These are phyloP conservation scores for Penicillium crystallinum DNA, from an alignment of 495 filamentous ascomycete genomes.

Conservation along the genomic window DNA sequence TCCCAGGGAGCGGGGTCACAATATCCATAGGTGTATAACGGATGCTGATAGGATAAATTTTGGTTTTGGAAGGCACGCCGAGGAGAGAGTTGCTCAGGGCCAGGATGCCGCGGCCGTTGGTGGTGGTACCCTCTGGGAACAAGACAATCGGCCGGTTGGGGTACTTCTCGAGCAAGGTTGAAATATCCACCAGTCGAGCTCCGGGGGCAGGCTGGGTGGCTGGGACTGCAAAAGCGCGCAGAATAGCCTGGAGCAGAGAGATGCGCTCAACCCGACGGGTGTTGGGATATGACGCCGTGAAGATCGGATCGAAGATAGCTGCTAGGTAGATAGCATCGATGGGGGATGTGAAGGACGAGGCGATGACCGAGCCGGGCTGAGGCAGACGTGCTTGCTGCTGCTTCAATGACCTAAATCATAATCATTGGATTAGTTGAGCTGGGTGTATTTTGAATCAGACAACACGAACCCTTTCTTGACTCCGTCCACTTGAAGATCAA, in stretches of 20 bases:
- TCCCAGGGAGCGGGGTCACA: conserved; percentile 78
- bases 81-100: conserved; percentile 72
- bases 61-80: conserved; percentile 53
- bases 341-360: conserved; percentile 83
- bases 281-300: conserved; percentile 74
- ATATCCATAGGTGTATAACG: conserved; percentile 85
- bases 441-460: neutral
- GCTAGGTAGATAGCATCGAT: conserved; percentile 95
- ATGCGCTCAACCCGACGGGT: conserved; percentile 69
- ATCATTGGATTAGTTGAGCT: neutral
- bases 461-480: conserved; percentile 75
- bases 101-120: conserved; percentile 88
- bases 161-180: conserved; percentile 57
- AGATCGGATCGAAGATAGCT: conserved; percentile 92
- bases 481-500: conserved; percentile 92
- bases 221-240: conserved; percentile 64
- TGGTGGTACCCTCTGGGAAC: conserved; percentile 90
- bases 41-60: conserved; percentile 84
- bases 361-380: conserved; percentile 70
- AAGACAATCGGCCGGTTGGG: conserved; percentile 72
- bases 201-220: conserved; percentile 41
- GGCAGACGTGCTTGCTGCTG: conserved; percentile 68
- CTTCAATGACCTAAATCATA: conserved; percentile 43
- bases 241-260: conserved; percentile 66
- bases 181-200: conserved; percentile 53